Evolutionary conservation across 805 yeast species (phyloP).

Genomic region (Yamadazyma sp.): DNA sequence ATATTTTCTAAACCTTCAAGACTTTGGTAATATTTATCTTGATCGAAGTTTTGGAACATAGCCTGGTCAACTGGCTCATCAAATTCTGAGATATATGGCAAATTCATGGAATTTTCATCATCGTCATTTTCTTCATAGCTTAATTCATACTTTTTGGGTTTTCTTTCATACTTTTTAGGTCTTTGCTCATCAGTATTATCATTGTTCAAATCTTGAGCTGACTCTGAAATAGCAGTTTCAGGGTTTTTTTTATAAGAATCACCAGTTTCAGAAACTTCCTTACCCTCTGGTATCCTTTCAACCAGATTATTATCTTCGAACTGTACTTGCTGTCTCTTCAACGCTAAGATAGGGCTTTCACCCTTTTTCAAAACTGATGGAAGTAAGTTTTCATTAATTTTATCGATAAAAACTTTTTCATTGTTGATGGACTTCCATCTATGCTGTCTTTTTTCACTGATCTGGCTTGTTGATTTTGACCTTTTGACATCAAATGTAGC

Average conservation of each 20-base stretch:
- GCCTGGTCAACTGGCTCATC: constrained; percentile 18
- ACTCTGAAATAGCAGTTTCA: no score
- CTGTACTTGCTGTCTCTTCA: constrained; percentile 18
- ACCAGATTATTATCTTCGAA: not conserved
- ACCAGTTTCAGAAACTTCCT: not conserved
- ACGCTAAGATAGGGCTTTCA: constrained; percentile 28
- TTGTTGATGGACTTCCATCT: constrained; percentile 25
- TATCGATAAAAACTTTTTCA: constrained; percentile 26
- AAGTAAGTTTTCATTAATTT: constrained; percentile 27
- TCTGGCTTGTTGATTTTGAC: constrained; percentile 22
- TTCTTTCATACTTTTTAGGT: no score
- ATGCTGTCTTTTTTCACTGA: constrained; percentile 12
- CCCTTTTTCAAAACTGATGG: constrained; percentile 33
- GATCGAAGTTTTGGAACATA: constrained; percentile 22
- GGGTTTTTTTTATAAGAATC: not conserved
- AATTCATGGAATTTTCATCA: constrained; percentile 5
- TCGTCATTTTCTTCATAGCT: not conserved
- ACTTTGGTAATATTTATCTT: constrained; percentile 16
- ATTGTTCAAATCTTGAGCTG: no score
- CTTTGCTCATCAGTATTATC: no score
- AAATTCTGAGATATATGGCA: constrained; percentile 24
- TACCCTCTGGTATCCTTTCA: no score
- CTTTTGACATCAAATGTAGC: constrained; percentile 16
- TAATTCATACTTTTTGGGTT: constrained; percentile 6
- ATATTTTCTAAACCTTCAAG: constrained; percentile 27